phyloP scores from a whole-genome alignment of 768 basidiomycete genomes.

The Kwoniella bestiolae region DNA sequence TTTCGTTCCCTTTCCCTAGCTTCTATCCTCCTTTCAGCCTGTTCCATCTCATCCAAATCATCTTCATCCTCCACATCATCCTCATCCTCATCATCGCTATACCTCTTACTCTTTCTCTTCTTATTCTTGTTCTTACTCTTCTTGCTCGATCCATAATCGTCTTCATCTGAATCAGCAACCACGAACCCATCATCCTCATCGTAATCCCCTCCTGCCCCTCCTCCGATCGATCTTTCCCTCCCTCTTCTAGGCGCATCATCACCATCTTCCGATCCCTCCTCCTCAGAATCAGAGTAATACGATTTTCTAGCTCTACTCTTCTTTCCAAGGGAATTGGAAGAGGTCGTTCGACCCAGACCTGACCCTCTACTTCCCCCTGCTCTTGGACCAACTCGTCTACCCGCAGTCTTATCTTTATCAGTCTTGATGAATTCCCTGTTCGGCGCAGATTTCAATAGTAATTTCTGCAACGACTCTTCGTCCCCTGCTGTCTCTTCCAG shows the following conservation, averaged over 20 bases:
- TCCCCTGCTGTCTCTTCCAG: conserved; percentile 35
- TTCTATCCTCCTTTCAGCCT: conserved; percentile 49
- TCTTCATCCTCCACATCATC: conserved; percentile 35
- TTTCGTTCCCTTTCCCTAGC: conserved; percentile 44
- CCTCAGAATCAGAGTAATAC: conserved; percentile 15
- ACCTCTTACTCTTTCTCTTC: conserved; percentile 21
- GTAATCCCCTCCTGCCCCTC: conserved; percentile 37
- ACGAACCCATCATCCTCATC: conserved; percentile 57
- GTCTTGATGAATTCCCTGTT: conserved; percentile 21
- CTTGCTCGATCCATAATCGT: conserved; percentile 23
- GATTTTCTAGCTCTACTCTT: conserved; percentile 16
- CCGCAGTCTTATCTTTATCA: conserved; percentile 10
- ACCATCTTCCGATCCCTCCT: conserved; percentile 21
- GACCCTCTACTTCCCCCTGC: conserved; percentile 17
- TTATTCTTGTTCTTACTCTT: conserved; percentile 27
- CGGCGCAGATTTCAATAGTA: conserved; percentile 25
- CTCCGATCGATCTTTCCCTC: conserved; percentile 7
- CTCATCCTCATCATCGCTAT: conserved; percentile 25
- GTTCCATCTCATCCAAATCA: conserved; percentile 49
- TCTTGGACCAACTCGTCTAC: conserved; percentile 11
- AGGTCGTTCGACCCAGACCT: conserved; percentile 26
- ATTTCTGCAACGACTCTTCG: conserved; percentile 28
- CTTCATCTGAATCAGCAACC: conserved; percentile 48
- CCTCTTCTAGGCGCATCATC: conserved; percentile 5
- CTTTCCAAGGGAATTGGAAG: conserved; percentile 2